phyloP scores from a whole-genome alignment of 2,329 filamentous ascomycete genomes.

The Ophiostoma fasciatum region DNA sequence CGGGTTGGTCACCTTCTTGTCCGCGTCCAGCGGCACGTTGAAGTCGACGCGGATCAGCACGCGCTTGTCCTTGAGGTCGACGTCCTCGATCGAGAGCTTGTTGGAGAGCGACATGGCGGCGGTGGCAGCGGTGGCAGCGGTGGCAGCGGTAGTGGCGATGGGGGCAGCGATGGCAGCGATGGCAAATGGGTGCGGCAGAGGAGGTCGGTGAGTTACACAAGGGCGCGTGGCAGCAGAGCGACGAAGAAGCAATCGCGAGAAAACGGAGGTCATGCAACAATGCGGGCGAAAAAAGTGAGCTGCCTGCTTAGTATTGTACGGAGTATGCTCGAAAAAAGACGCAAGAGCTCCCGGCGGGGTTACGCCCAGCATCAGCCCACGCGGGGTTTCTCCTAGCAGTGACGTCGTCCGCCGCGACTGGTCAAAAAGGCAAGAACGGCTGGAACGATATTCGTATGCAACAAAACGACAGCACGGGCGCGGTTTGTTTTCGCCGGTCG shows the following conservation, averaged over 20 bases:
- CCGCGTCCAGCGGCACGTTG: slow-evolving; percentile 89
- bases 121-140: not conserved
- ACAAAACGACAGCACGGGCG: not conserved
- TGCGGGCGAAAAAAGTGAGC: too few species aligned
- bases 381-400: too few species aligned
- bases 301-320: too few species aligned
- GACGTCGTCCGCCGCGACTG: too few species aligned
- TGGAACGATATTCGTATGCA: not conserved
- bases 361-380: too few species aligned
- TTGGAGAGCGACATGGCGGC: slow-evolving; percentile 71
- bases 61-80: slow-evolving; percentile 95
- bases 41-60: slow-evolving; percentile 99
- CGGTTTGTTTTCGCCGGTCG: slow-evolving; percentile 3
- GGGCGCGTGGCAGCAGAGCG: too few species aligned
- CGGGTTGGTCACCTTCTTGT: slow-evolving; percentile 94
- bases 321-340: too few species aligned
- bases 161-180: not conserved
- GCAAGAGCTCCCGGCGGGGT: too few species aligned
- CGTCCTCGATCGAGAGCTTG: slow-evolving; percentile 94
- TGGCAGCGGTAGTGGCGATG: not conserved
- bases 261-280: too few species aligned
- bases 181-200: too few species aligned
- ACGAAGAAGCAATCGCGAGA: too few species aligned
- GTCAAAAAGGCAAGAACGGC: not conserved
- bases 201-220: too few species aligned